These are phyloP conservation scores for Cajanus cajan DNA, from an alignment of 306 rosid species.

Conservation along the genomic window DNA sequence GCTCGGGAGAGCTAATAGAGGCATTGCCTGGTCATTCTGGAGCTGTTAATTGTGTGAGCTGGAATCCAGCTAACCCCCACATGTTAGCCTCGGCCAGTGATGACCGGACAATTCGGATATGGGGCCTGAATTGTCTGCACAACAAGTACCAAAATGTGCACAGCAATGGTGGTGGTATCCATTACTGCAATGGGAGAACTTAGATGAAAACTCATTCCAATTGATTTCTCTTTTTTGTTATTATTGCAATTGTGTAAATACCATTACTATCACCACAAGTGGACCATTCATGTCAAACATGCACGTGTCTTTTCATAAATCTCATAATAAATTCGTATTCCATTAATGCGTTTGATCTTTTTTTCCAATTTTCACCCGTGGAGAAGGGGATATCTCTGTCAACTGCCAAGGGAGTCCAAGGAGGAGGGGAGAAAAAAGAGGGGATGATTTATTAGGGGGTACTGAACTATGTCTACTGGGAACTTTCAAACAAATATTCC, in stretches of 20 bases:
- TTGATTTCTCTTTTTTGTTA: constrained; percentile 38
- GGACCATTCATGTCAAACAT: constrained; percentile 70
- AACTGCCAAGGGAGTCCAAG: no score
- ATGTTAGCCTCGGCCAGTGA: constrained; percentile 98
- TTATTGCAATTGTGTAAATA: constrained; percentile 82
- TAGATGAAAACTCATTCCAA: constrained; percentile 44
- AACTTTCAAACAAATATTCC: background rate
- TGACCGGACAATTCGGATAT: constrained; percentile 89
- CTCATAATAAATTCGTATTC: constrained; percentile 52
- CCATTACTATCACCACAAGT: constrained; percentile 51
- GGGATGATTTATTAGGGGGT: background rate
- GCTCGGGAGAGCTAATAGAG: constrained; percentile 70
- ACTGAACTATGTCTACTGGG: no score
- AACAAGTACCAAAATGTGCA: constrained; percentile 54
- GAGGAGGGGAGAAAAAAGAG: background rate
- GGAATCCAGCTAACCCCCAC: constrained; percentile 95
- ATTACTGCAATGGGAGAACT: constrained; percentile 82
- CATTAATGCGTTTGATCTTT: background rate
- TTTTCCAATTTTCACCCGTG: no score
- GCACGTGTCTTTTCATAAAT: constrained; percentile 61
- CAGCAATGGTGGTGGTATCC: constrained; percentile 63
- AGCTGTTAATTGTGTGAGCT: constrained; percentile 90
- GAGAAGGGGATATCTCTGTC: no score
- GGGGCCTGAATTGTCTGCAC: constrained; percentile 76
- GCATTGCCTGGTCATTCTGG: constrained; percentile 92